Evolutionary conservation across 306 rosid genomes (phyloP), one percentile per base, ranked within the genome.

Genomic region (Arachis stenosperma): DNA sequence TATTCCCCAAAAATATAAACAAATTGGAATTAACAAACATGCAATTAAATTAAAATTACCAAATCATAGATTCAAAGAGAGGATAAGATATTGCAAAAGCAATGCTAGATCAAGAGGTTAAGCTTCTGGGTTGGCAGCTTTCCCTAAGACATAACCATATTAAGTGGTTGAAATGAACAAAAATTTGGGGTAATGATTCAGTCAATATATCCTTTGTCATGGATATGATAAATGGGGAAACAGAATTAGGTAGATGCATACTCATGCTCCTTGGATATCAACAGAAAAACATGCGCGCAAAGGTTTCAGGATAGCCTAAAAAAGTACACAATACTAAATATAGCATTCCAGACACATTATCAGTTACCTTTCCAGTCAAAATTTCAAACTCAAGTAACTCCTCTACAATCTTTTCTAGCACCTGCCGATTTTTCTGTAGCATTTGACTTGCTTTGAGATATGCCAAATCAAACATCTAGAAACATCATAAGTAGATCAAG

Each of bases 311-410:
- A 4, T 68, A 70, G 60, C 15, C 75, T 62, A 30, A 46, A 71
- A 53, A 67, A 56, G 53, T n/a, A 29, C 15, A 65, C 54, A 13
- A 46, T 66, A 61, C 54, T 66, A 43, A 62, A 76, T 36, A 53
- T n/a, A 39, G 70, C 37, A 69, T 59, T 48, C 69, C 42, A 61
- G 30, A 81, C 64, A 44, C 59, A 63, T 36, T 48, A 75, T 7
- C 39, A 42, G 61, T 77, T 88, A 87, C 98, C 98, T 94, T 91
- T 75, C 81, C 87, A 10, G 96, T 91, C 83, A 94, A 84, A 81
- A 89, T 88, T 89, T 94, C 98, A 48, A 82, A 89, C 85, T 88
- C 97, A 2, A 94, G 86, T 67, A 94, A 80, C 79, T 89, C 96
- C 56, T 86, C 97, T 30, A 88, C 98, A 44, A 87, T 83, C 86